These are phyloP conservation scores for Davidsoniella eucalypti DNA, from an alignment of 2,329 filamentous ascomycete genomes.

Conservation along the genomic window DNA sequence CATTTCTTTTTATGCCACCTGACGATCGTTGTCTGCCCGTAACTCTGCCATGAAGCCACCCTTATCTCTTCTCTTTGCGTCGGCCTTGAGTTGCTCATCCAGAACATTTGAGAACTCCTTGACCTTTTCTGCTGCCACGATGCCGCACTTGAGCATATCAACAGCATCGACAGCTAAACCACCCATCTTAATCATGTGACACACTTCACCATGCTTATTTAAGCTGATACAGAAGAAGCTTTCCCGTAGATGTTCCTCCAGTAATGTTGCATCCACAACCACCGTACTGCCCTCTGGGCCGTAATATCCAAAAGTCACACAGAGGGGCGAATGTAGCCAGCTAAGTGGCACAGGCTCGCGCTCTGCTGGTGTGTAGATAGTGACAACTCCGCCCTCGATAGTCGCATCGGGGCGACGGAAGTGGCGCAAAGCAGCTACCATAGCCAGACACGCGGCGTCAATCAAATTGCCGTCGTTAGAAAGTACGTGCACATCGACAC, in stretches of 20 bases:
- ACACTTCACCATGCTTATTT: slow-evolving; percentile 80
- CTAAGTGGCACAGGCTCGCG: slow-evolving; percentile 79
- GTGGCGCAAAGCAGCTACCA: slow-evolving; percentile 77
- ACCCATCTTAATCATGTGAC: slow-evolving; percentile 80
- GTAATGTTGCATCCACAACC: slow-evolving; percentile 52
- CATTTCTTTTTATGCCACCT: neutral
- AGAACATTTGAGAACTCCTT: slow-evolving; percentile 64
- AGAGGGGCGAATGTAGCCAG: slow-evolving; percentile 83
- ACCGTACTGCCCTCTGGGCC: slow-evolving; percentile 44
- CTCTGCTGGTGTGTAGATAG: slow-evolving; percentile 69
- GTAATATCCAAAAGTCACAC: slow-evolving; percentile 79
- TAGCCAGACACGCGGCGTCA: slow-evolving; percentile 70
- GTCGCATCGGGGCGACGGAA: slow-evolving; percentile 82
- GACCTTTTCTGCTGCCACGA: slow-evolving; percentile 58
- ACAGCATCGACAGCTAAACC: slow-evolving; percentile 70
- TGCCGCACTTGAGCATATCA: slow-evolving; percentile 58
- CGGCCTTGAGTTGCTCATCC: slow-evolving; percentile 56
- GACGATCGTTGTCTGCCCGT: slow-evolving; percentile 68
- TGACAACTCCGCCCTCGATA: slow-evolving; percentile 70
- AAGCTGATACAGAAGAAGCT: slow-evolving; percentile 67
- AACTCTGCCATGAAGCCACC: slow-evolving; percentile 64
- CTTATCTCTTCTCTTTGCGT: slow-evolving; percentile 60
- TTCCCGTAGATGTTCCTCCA: slow-evolving; percentile 62
- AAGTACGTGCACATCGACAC: slow-evolving; percentile 82
- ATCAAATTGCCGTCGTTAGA: slow-evolving; percentile 82